These are phyloP conservation scores for Asterochloris sp. DNA, from an alignment of 139 green algal genomes.

Conservation along the genomic window DNA sequence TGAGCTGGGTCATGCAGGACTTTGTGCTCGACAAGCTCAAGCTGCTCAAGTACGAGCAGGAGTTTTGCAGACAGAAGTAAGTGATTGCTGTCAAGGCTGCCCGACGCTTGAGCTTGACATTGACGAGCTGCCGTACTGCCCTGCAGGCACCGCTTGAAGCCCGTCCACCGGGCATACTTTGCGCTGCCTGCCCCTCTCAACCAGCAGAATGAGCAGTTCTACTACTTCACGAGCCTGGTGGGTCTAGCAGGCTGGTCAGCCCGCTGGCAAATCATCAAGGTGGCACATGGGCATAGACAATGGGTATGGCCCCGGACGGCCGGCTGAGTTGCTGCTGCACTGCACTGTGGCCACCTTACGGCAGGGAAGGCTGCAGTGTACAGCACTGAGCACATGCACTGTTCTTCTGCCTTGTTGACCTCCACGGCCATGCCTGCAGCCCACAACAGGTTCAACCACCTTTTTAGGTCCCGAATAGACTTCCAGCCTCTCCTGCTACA, in stretches of 20 bases:
- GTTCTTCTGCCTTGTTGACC: too few relatives aligned
- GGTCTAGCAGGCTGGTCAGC: background rate
- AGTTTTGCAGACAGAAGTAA: constrained; percentile 68
- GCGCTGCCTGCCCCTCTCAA: constrained; percentile 23
- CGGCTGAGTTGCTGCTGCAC: too few relatives aligned
- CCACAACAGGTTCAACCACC: too few relatives aligned
- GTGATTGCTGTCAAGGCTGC: background rate
- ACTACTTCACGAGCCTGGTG: constrained; percentile 70
- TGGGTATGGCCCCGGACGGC: too few relatives aligned
- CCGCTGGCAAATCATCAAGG: background rate
- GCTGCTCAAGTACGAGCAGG: constrained; percentile 70
- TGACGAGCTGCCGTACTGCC: background rate
- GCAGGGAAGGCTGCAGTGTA: too few relatives aligned
- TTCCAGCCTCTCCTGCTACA: background rate
- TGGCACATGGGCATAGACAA: too few relatives aligned
- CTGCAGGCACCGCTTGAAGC: constrained; percentile 55
- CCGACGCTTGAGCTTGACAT: background rate
- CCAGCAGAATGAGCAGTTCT: constrained; percentile 65
- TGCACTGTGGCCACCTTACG: too few relatives aligned
- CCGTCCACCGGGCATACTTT: constrained; percentile 55
- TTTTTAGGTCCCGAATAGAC: background rate
- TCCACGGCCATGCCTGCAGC: too few relatives aligned
- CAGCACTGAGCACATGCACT: too few relatives aligned
- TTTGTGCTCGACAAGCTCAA: constrained; percentile 71
- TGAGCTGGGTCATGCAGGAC: constrained; percentile 41